phyloP scores from a whole-genome alignment of 345 rosid species.

The Salix dunnii region DNA sequence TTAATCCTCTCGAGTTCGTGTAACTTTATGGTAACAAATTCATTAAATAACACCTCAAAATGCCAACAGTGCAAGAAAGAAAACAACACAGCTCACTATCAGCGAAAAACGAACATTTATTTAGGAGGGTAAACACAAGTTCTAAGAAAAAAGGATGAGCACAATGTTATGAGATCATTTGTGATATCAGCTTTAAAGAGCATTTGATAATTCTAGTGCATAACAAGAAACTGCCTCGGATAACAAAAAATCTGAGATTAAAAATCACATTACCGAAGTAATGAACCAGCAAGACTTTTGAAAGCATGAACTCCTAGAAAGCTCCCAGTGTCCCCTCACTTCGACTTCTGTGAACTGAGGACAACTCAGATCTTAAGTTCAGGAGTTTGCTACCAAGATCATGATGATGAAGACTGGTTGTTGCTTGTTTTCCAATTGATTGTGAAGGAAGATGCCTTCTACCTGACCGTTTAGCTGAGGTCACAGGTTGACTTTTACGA shows the following conservation, averaged over 20 bases:
- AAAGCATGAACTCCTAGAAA: neutral
- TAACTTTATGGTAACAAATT: no score
- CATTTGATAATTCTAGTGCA: no score
- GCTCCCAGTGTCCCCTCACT: conserved; percentile 57
- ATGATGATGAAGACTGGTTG: conserved; percentile 33
- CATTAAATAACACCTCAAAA: no score
- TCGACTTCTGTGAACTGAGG: conserved; percentile 58
- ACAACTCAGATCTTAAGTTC: conserved; percentile 44
- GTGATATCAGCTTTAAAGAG: no score
- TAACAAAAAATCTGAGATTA: neutral
- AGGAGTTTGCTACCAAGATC: conserved; percentile 48
- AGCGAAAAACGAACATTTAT: no score
- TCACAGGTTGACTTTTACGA: conserved; percentile 38
- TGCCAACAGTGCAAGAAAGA: no score
- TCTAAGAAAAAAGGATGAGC: no score
- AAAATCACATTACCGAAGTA: neutral
- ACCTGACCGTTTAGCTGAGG: conserved; percentile 44
- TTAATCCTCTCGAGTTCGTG: no score
- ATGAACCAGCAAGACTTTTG: neutral
- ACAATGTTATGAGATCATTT: no score
- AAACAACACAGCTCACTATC: no score
- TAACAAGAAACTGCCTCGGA: neutral
- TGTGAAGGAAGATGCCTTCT: conserved; percentile 54
- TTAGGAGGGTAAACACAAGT: no score
- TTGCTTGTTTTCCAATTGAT: conserved; percentile 51